Conservation (phyloP, 129 eudicot species). For the Sambucus nigra region DNA sequence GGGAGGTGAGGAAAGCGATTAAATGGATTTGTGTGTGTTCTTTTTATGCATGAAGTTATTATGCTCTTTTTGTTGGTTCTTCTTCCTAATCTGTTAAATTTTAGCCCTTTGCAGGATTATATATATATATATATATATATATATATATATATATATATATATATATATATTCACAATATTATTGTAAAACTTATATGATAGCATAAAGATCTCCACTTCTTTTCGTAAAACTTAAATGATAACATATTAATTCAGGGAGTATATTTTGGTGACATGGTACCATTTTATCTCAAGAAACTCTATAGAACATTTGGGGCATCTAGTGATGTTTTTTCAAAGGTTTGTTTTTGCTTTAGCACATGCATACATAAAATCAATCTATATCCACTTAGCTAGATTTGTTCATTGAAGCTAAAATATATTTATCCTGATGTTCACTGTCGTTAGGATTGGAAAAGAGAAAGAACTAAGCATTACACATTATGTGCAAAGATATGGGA, state of each 20-base stretch:
- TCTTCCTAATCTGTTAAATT: background rate
- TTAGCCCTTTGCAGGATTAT: background rate
- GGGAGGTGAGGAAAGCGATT: too few species aligned
- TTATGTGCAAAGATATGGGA: conserved; percentile 64
- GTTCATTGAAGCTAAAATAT: conserved; percentile 9
- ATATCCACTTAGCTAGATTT: conserved; percentile 6
- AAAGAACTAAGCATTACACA: conserved; percentile 45
- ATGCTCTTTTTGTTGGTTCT: background rate
- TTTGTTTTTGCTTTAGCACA: conserved; percentile 31
- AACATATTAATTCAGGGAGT: conserved; percentile 56
- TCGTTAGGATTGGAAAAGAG: conserved; percentile 74
- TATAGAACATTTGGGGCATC: conserved; percentile 78
- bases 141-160: too few species aligned
- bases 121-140: too few species aligned
- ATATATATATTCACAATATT: conserved; percentile 2
- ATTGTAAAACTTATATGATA: background rate
- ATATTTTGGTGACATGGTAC: conserved; percentile 89
- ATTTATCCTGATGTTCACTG: conserved; percentile 14
- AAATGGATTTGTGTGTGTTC: too few species aligned
- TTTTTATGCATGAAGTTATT: too few species aligned
- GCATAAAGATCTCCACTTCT: conserved; percentile 3
- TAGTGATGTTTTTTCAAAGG: conserved; percentile 76
- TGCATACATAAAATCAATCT: conserved; percentile 1
- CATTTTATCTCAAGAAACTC: conserved; percentile 81
- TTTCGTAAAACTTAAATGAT: conserved; percentile 14